A percentile compares a stretch with the other conserved stretches of the same genome.
phyloP scores from a whole-genome alignment of 2,329 filamentous ascomycete species.

The Colletotrichum scovillei region DNA sequence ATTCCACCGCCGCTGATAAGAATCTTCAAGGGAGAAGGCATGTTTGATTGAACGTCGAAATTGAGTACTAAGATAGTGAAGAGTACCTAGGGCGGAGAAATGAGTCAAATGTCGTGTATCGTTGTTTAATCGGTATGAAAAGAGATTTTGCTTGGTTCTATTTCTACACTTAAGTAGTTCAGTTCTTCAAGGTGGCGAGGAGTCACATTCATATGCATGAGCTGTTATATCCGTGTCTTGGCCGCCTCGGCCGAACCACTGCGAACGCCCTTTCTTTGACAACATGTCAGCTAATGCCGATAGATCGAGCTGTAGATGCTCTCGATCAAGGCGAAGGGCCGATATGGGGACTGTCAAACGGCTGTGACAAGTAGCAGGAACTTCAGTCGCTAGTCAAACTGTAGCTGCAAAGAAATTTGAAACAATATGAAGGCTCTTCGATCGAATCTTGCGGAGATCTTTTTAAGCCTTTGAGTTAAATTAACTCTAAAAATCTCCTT shows the following conservation, averaged over 20 bases:
- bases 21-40: slow-evolving; percentile 38
- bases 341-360: no score
- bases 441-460: no score
- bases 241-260: background rate
- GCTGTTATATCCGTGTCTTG: background rate
- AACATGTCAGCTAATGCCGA: no score
- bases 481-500: background rate
- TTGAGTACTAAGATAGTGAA: background rate
- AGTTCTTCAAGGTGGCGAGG: background rate
- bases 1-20: slow-evolving; percentile 50
- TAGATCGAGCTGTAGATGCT: no score
- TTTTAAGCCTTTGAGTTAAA: background rate
- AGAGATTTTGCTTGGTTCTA: background rate
- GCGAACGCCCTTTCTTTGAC: background rate
- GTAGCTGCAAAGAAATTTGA: no score
- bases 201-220: background rate
- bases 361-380: no score
- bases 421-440: no score
- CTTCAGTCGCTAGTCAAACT: no score
- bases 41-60: background rate
- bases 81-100: background rate
- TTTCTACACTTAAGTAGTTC: background rate
- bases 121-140: background rate
- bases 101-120: background rate
- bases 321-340: no score